Conservation (phyloP, 2,329 filamentous ascomycete genomes). For the Fusarium chlamydosporum region DNA sequence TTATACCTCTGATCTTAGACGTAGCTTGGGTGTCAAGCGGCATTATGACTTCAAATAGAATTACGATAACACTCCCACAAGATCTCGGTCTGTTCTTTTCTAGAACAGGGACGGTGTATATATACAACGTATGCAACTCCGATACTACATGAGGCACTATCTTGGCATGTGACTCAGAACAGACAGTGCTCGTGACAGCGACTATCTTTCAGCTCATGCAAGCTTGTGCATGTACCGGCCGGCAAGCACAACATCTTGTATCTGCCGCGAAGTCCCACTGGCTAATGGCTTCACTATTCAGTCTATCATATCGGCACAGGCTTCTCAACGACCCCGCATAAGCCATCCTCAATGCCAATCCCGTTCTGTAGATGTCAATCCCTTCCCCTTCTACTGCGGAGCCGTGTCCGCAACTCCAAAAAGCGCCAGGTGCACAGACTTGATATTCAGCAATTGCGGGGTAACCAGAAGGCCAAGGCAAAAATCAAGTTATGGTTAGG, state of each 20-base stretch:
- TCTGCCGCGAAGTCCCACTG: not conserved
- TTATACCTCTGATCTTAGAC: constrained; percentile 45
- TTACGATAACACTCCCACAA: not conserved
- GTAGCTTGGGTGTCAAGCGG: constrained; percentile 32
- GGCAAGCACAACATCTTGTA: not conserved
- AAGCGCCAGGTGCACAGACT: not conserved
- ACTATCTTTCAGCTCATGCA: not conserved
- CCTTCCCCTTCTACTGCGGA: not conserved
- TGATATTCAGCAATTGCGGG: not conserved
- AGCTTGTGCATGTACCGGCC: not conserved
- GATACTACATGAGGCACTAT: not conserved
- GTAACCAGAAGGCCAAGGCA: not conserved
- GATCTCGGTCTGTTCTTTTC: not conserved
- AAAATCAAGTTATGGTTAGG: not conserved
- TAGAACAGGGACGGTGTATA: not conserved
- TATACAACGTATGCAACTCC: not conserved
- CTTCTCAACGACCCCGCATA: constrained; percentile 1
- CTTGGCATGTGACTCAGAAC: constrained; percentile 1
- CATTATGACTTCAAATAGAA: constrained; percentile 26
- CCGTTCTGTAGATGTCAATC: not conserved
- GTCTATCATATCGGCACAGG: not conserved
- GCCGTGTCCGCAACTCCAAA: constrained; percentile 8
- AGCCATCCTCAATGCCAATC: not conserved
- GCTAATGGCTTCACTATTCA: not conserved
- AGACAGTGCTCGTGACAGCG: not conserved